Base-by-base conservation (phyloP, 2,329 filamentous ascomycete species). In the Xylariales sp. region DNA sequence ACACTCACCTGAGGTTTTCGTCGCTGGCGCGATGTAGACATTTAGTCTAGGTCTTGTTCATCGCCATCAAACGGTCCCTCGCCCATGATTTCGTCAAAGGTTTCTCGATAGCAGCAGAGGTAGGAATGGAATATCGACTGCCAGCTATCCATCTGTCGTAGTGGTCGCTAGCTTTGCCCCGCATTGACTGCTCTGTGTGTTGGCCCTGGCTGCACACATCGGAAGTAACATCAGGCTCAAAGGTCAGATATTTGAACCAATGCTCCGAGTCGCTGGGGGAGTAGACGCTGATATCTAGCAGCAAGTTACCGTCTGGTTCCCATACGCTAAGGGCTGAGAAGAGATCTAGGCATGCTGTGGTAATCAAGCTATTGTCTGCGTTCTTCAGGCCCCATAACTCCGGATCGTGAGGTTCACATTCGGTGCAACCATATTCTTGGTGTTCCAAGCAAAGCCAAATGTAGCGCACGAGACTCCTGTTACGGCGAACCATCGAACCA, bases 261-360 rank as follows among this genome's bases (percentile, higher is more conserved):
- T 65, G 58, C 38, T 61, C 32, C 27, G 47, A 50, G 35, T 65
- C 62, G 40, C 60, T 63, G 8, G 55, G 57, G 14, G 64, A 67
- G 53, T 62, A 57, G 27, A 64, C 45, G 44, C 59, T 64, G 22
- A 65, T 59, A 51, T 66, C 64, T 28, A 66, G 58, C 19, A 55
- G 34, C 40, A 67, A 54, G 35, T 55, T 49, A 38, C 57, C 46
- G n/a, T 47, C 42, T 45, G 54, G 56, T 44, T 61, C 54, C 59
- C 57, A 64, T 46, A 32, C 24, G 51, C 52, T 59, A 15, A 64
- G 58, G 40, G 43, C 45, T 34, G 45, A 49, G 37, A 65, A 58
- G 22, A 65, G 42, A 40, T 45, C 48, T 46, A 56, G 40, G 41
- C 64, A 56, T 43, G 53, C 58, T 25, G 51, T 45, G 28, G 44